Evolutionary conservation across 2,329 filamentous ascomycete genomes (phyloP).

Genomic region (Madurella fahalii): DNA sequence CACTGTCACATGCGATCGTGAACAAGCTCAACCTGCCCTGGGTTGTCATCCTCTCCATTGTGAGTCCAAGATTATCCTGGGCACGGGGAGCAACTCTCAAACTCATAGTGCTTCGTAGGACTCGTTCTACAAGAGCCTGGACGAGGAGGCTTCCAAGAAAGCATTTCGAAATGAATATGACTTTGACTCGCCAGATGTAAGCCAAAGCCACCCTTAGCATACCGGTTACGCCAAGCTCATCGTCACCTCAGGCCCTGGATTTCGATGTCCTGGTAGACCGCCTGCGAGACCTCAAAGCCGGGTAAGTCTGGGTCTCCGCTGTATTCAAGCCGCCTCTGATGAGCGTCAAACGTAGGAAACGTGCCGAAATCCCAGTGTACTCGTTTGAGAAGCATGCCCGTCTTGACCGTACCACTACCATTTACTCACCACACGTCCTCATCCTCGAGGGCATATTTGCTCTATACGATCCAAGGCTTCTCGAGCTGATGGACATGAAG

Average conservation of each 20-base stretch:
- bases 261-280: slow-evolving; percentile 83
- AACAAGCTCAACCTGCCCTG: slow-evolving; percentile 86
- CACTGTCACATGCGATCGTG: slow-evolving; percentile 86
- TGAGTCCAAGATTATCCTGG: slow-evolving; percentile 37
- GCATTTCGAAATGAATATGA: slow-evolving; percentile 93
- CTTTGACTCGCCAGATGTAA: slow-evolving; percentile 81
- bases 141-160: slow-evolving; percentile 68
- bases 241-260: slow-evolving; percentile 65
- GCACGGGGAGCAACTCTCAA: background rate
- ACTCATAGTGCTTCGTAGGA: slow-evolving; percentile 53
- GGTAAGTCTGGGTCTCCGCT: slow-evolving; percentile 52
- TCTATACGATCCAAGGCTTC: slow-evolving; percentile 78
- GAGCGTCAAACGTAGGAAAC: slow-evolving; percentile 52
- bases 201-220: slow-evolving; percentile 7
- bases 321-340: slow-evolving; percentile 13
- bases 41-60: slow-evolving; percentile 97
- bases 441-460: slow-evolving; percentile 96
- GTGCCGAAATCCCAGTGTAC: slow-evolving; percentile 88
- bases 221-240: slow-evolving; percentile 5
- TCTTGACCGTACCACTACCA: slow-evolving; percentile 71
- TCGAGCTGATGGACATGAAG: slow-evolving; percentile 87
- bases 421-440: slow-evolving; percentile 94
- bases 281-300: slow-evolving; percentile 80
- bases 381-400: slow-evolving; percentile 91
- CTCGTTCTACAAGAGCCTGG: slow-evolving; percentile 93